Evolutionary conservation across 345 rosid genomes (phyloP), one percentile per base, ranked within the genome.

Genomic region (Eutrema heterophyllum): DNA sequence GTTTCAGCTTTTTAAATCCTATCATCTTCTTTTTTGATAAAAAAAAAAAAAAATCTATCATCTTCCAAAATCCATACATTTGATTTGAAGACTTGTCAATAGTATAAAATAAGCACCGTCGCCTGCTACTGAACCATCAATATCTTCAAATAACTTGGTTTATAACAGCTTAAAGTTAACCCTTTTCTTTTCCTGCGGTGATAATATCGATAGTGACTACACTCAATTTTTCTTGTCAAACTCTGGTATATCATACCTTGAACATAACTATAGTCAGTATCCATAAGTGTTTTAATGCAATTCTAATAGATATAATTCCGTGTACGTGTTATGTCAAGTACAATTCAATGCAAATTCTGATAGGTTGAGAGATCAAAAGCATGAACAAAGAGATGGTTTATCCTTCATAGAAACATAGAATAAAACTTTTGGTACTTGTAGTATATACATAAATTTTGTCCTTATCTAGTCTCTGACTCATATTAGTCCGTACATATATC

Each of bases 371-470:
- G 36, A 69, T 52, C 54, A 26, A 26, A 68, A 35, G 18, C 49
- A 33, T 52, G 58, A 68, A 46, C 56, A 58, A 33, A 29, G 27
- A 36, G 5, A 46, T 70, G 38, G 15, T 46, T 44, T 67, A 46
- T 45, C 7, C 2, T 69, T 69, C 59, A 63, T 70, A 52, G 32
- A 38, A 69, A 43, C 65, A 62, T 38, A 45, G 6, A 55, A 48
- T 56, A 29, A 36, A 29, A 29, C 21, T 21, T 70, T 48, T 30
- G 15, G 61, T 64, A 48, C 76, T 64, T 40, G 43, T 44, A 38
- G 49, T 70, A 70, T 70, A 71, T 71, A 77, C 68, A 71, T 70
- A 55, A 64, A 55, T 70, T 21, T 70, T 35, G 21, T 76, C 66
- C 44, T 56, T 18, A 50, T 64, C 68, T 70, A 76, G 44, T 33